Evolutionary conservation across 2,329 filamentous ascomycete species (phyloP).

Genomic region (Aspergillus sp.): DNA sequence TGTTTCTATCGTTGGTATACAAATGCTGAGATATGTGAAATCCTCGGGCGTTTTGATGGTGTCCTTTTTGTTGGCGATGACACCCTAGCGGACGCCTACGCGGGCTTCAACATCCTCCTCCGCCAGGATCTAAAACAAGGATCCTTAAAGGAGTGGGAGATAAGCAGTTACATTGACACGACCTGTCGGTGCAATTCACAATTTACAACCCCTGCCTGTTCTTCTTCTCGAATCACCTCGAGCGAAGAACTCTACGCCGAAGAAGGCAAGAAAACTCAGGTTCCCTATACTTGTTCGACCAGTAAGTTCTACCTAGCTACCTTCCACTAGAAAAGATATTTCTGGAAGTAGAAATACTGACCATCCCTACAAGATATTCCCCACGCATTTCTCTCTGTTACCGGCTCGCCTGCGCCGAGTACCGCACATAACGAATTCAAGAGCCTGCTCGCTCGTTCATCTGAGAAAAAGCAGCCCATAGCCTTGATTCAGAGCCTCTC

Average conservation of each 20-base stretch:
- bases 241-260: slow-evolving; percentile 25
- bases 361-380: slow-evolving; percentile 28
- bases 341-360: slow-evolving; percentile 1
- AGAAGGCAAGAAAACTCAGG: slow-evolving; percentile 6
- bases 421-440: slow-evolving; percentile 31
- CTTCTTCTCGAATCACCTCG: slow-evolving; percentile 22
- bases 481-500: slow-evolving; percentile 43
- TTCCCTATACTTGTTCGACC: slow-evolving; percentile 20
- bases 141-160: slow-evolving; percentile 40
- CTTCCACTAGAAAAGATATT: background rate
- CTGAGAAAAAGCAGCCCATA: slow-evolving; percentile 35
- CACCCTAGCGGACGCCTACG: slow-evolving; percentile 41
- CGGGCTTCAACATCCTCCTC: slow-evolving; percentile 47
- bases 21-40: slow-evolving; percentile 44
- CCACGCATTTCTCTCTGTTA: slow-evolving; percentile 38
- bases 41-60: slow-evolving; percentile 44
- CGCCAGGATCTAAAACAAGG: slow-evolving; percentile 42
- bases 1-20: slow-evolving; percentile 48
- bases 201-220: slow-evolving; percentile 36
- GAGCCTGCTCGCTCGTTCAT: slow-evolving; percentile 27
- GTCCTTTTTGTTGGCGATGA: slow-evolving; percentile 46
- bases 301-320: slow-evolving; percentile 16
- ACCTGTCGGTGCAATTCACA: slow-evolving; percentile 44
- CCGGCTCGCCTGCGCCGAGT: slow-evolving; percentile 30
- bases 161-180: slow-evolving; percentile 30